These are phyloP conservation scores for Xerocomellus chrysenteron DNA, from an alignment of 768 basidiomycete genomes.

Conservation along the genomic window DNA sequence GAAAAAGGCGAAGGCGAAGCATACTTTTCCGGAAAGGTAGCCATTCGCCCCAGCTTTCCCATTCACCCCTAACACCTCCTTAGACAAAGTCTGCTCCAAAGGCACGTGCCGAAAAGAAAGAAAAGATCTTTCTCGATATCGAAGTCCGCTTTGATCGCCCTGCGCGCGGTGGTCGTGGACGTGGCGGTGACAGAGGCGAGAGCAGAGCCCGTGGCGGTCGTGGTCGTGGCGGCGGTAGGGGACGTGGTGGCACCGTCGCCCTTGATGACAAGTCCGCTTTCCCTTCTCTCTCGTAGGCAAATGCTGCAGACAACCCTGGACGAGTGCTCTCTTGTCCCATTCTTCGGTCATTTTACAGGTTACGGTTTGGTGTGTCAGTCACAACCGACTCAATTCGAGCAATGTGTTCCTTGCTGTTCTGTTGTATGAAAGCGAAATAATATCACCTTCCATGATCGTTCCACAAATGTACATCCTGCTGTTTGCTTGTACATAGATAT, in stretches of 20 bases:
- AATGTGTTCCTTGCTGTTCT: slow-evolving; percentile 4
- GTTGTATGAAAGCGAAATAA: slow-evolving; percentile 18
- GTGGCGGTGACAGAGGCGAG: slow-evolving; percentile 48
- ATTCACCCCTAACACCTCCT: background rate
- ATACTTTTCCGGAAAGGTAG: slow-evolving; percentile 91
- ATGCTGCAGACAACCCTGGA: slow-evolving; percentile 4
- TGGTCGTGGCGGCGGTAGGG: slow-evolving; percentile 43
- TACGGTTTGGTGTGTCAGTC: slow-evolving; percentile 9
- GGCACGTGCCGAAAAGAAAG: slow-evolving; percentile 74
- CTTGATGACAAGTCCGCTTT: slow-evolving; percentile 84
- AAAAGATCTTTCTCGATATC: slow-evolving; percentile 91
- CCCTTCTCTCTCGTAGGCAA: slow-evolving; percentile 71
- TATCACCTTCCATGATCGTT: background rate
- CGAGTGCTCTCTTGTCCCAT: slow-evolving; percentile 1
- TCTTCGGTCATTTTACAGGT: slow-evolving; percentile 10
- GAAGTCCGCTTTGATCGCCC: slow-evolving; percentile 88
- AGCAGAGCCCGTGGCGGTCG: slow-evolving; percentile 46
- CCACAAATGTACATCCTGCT: slow-evolving; percentile 8
- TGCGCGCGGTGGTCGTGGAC: slow-evolving; percentile 58
- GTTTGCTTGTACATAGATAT: slow-evolving; percentile 14
- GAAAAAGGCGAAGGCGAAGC: slow-evolving; percentile 64
- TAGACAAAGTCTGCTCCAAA: slow-evolving; percentile 69
- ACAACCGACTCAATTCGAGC: slow-evolving; percentile 11
- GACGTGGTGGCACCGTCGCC: slow-evolving; percentile 42
- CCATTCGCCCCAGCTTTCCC: slow-evolving; percentile 15